These are phyloP conservation scores for Crithidia acanthocephali DNA, from an alignment of 208 protist genomes.

Conservation along the genomic window DNA sequence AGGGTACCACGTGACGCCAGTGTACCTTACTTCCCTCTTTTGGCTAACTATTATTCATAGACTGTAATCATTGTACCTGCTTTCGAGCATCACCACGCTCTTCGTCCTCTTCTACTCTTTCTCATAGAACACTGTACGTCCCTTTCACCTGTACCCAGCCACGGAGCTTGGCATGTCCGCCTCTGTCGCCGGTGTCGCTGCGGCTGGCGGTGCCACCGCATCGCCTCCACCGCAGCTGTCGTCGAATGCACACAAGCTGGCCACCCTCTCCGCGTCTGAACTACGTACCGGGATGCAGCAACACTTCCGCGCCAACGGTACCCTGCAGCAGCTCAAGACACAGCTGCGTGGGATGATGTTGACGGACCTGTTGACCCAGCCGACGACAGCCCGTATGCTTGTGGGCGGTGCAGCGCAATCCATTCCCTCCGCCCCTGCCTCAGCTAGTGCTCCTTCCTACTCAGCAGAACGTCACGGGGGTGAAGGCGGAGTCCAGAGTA, in stretches of 20 bases:
- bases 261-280: constrained; percentile 52
- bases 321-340: constrained; percentile 80
- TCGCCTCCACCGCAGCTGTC: background rate
- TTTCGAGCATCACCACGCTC: no score
- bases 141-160: background rate
- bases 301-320: constrained; percentile 70
- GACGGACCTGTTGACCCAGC: constrained; percentile 66
- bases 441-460: background rate
- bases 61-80: no score
- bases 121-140: no score
- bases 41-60: no score
- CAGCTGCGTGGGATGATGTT: constrained; percentile 84
- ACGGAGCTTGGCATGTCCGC: constrained; percentile 1
- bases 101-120: no score
- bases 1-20: no score
- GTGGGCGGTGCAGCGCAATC: constrained; percentile 23
- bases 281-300: constrained; percentile 80
- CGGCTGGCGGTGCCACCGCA: background rate
- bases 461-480: no score
- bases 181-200: constrained; percentile 3
- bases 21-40: no score
- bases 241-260: background rate
- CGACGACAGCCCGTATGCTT: constrained; percentile 32
- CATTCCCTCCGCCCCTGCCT: background rate
- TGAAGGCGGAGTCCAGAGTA: no score